phyloP scores from a whole-genome alignment of 352 stramenopile species.

The Phytophthora pistaciae region DNA sequence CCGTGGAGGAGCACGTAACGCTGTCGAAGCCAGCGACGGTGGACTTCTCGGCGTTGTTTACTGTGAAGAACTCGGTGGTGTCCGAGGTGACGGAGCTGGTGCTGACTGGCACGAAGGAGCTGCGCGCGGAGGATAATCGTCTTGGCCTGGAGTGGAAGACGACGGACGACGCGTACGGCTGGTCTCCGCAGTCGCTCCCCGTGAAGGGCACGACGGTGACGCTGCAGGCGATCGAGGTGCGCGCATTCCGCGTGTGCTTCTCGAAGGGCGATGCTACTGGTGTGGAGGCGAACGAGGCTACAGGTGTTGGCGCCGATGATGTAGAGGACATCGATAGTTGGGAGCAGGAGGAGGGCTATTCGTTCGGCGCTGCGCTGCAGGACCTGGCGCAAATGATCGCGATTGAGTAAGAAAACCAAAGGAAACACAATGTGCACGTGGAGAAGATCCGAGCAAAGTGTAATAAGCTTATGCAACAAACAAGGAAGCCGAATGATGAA shows the following conservation, averaged over 20 bases:
- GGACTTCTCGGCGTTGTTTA: constrained; percentile 75
- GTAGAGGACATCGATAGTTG: constrained; percentile 4
- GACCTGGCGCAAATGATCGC: constrained; percentile 49
- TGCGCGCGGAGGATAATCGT: constrained; percentile 56
- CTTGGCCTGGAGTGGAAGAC: constrained; percentile 48
- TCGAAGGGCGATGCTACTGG: constrained; percentile 12
- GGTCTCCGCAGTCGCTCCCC: constrained; percentile 43
- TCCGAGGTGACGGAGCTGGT: constrained; percentile 88
- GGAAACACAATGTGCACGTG: not conserved
- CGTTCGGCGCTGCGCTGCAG: constrained; percentile 30
- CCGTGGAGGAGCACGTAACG: constrained; percentile 83
- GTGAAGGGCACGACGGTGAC: constrained; percentile 68
- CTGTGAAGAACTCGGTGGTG: constrained; percentile 53
- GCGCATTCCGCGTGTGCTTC: constrained; percentile 91
- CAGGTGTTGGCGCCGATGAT: too few relatives aligned
- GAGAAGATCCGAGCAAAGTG: constrained; percentile 3
- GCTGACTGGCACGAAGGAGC: constrained; percentile 79
- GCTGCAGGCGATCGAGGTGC: constrained; percentile 94
- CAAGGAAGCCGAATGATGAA: not conserved
- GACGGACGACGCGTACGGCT: constrained; percentile 39
- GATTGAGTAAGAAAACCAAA: constrained; percentile 32
- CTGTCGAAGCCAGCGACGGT: constrained; percentile 80
- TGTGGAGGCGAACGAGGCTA: too few relatives aligned
- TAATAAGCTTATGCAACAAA: constrained; percentile 3
- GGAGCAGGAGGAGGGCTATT: constrained; percentile 22